Base-by-base conservation (phyloP, 2,329 filamentous ascomycete species). In the Sporothrix inflata region DNA sequence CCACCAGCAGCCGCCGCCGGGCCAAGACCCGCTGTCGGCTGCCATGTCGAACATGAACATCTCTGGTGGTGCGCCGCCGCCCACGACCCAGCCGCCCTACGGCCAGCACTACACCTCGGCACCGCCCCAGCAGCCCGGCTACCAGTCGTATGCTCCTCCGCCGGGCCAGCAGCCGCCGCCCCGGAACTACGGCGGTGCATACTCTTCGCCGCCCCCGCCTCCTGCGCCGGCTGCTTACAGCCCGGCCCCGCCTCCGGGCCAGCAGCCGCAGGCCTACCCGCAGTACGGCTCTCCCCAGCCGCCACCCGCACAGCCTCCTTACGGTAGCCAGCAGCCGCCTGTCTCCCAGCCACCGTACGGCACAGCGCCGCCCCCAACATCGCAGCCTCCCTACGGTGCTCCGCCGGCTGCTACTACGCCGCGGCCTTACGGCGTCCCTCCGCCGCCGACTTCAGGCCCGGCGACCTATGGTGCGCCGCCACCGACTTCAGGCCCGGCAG, bases 21-120 rank as follows among this genome's bases (percentile, higher is more conserved):
- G 71, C 30, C 72, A 70, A 12, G 73, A 74, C 14, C 70, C 51
- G 16, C 42, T 74, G 49, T 61, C 73, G 2, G 27, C 73, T 4
- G 71, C 73, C 34, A 74, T 74, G 73, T 74, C 73, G n/a, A 71
- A 53, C 68, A 74, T 74, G 73, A 74, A 24, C 42, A 70, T 74
- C 24, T 74, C 73, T 1, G 53, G 63, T 30, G 47, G 21, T n/a
- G 60, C 60, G n/a, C 65, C 45, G 45, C 73, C 73, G n/a, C 61
- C 70, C 14, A 14, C 66, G 7, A 67, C 38, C 21, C 72, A 71
- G 57, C 38, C 70, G 8, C 70, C 49, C 0, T 72, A 72, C 30
- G 65, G 71, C 21, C 61, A 45, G 34, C 61, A 61, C 47, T 73
- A 71, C 49, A 42, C 55, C n/a, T 30, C 61, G 24, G 49, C 67